Evolutionary conservation across 306 rosid genomes (phyloP).

Genomic region (Clitoria ternatea): DNA sequence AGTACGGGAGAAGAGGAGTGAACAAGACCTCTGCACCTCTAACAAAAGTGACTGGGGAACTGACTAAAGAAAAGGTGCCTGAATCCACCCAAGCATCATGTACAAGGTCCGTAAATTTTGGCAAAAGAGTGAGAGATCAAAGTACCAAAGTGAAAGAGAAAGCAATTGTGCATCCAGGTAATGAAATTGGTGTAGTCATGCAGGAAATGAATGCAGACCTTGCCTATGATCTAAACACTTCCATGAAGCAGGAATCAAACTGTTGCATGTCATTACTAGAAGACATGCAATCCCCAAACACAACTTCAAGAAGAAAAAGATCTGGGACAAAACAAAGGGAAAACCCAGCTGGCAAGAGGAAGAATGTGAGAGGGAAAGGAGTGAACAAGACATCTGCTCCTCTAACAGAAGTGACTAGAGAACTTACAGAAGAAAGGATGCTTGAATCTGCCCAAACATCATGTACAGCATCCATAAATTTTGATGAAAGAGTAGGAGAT

Average conservation of each 20-base stretch:
- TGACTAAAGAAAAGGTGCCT: conserved; percentile 16
- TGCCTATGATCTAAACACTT: conserved; percentile 10
- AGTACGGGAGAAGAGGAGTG: not conserved
- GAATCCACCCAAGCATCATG: conserved; percentile 42
- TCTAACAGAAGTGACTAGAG: conserved; percentile 27
- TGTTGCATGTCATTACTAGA: conserved; percentile 22
- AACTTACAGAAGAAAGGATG: conserved; percentile 14
- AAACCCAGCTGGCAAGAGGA: conserved; percentile 21
- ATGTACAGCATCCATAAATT: conserved; percentile 29
- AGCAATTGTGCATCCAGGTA: conserved; percentile 2
- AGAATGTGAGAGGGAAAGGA: not conserved
- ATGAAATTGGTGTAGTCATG: conserved; percentile 12
- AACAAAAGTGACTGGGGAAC: conserved; percentile 21
- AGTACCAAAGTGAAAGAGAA: not conserved
- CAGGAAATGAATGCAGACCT: conserved; percentile 22
- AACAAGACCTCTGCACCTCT: conserved; percentile 26
- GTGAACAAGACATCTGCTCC: conserved; percentile 25
- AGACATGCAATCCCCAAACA: conserved; percentile 20
- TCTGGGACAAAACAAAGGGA: not conserved
- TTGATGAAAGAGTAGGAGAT: conserved; percentile 21
- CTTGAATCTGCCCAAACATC: conserved; percentile 36
- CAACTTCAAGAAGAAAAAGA: conserved; percentile 10
- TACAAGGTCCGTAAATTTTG: conserved; percentile 23
- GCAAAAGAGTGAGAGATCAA: conserved; percentile 23
- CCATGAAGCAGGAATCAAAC: conserved; percentile 22